A percentile compares a stretch with the other conserved stretches of the same genome.
Conservation (phyloP, 106 monocot species). For the Allium fistulosum region DNA sequence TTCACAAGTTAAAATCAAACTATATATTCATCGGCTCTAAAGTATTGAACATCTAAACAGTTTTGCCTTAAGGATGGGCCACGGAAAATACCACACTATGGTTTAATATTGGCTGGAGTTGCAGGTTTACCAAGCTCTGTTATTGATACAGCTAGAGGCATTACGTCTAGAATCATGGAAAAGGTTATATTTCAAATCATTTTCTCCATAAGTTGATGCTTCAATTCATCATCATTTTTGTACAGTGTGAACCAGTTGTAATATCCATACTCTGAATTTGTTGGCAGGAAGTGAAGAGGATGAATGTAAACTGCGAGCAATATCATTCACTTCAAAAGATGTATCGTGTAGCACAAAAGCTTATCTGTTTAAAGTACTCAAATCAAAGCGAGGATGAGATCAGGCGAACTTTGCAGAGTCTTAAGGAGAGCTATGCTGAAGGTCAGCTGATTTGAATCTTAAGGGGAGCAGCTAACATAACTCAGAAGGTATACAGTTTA, state of each 20-base stretch:
- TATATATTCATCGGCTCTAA: neutral
- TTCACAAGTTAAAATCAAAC: neutral
- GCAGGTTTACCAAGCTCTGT: constrained; percentile 86
- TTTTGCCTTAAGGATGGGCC: constrained; percentile 82
- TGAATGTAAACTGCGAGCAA: constrained; percentile 54
- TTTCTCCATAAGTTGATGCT: neutral
- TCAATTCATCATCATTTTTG: neutral
- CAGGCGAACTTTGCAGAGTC: constrained; percentile 57
- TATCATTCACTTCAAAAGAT: constrained; percentile 58
- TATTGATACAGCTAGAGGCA: constrained; percentile 63
- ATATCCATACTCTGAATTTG: neutral
- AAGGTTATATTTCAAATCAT: constrained; percentile 36
- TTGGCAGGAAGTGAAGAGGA: constrained; percentile 64
- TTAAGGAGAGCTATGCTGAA: constrained; percentile 53
- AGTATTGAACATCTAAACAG: constrained; percentile 20
- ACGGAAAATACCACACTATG: constrained; percentile 73
- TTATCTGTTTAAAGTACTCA: constrained; percentile 91
- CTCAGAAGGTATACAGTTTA: no score
- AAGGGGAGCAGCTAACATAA: no score
- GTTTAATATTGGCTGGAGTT: constrained; percentile 84
- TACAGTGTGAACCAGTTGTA: neutral
- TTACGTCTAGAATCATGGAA: constrained; percentile 62
- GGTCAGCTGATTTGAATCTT: constrained; percentile 30
- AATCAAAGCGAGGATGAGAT: constrained; percentile 85
- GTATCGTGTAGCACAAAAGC: constrained; percentile 66